phyloP scores from a whole-genome alignment of 2,329 filamentous ascomycete genomes.

The Penicillium sp. region DNA sequence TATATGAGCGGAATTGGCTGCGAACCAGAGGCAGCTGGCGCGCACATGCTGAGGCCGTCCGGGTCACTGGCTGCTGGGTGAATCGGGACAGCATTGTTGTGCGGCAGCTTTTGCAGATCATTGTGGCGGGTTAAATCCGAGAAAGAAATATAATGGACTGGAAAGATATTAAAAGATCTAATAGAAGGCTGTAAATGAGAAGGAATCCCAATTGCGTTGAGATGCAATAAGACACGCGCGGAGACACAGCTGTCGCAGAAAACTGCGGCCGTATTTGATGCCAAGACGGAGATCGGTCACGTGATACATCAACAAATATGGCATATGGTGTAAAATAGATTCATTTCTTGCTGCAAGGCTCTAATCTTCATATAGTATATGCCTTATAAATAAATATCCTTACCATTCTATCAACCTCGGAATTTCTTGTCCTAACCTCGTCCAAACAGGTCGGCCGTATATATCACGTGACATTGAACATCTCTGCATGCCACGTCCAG shows the following conservation, averaged over 20 bases:
- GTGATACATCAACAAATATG: conserved; percentile 10
- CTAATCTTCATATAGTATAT: not conserved
- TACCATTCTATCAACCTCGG: rapidly evolving
- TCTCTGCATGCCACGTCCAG: not conserved
- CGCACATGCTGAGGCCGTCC: conserved; percentile 28
- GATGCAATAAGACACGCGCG: conserved; percentile 6
- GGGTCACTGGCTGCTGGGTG: conserved; percentile 31
- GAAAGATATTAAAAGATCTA: not conserved
- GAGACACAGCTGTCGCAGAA: conserved; percentile 24
- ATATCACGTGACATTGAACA: not conserved
- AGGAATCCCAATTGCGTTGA: conserved; percentile 1
- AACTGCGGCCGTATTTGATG: conserved; percentile 38
- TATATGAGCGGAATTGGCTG: conserved; percentile 34
- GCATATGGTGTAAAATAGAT: not conserved
- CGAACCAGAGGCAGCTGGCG: conserved; percentile 32
- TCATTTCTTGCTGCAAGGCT: not conserved
- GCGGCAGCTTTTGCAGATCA: conserved; percentile 45
- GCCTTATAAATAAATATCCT: not conserved
- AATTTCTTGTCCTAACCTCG: no score
- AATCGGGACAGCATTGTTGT: conserved; percentile 41
- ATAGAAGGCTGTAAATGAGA: not conserved
- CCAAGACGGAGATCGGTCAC: conserved; percentile 35
- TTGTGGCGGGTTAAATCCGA: conserved; percentile 16
- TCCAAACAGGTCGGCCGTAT: not conserved
- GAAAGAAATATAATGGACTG: not conserved